Percentiles rank a stretch among this genome's conserved stretches.
Evolutionary conservation across 345 rosid species (phyloP).

Genomic region (Laguncularia racemosa): DNA sequence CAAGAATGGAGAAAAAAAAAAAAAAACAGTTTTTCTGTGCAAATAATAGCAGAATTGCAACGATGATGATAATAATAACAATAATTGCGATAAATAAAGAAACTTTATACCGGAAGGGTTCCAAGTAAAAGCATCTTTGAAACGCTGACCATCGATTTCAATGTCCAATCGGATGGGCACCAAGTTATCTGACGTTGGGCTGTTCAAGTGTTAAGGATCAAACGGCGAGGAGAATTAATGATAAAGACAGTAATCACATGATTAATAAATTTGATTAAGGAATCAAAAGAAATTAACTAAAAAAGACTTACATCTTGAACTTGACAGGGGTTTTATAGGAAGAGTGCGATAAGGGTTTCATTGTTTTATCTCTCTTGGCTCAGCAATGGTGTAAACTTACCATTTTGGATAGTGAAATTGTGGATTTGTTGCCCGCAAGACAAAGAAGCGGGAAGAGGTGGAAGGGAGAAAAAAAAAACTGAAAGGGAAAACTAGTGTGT

Average conservation of each 20-base stretch:
- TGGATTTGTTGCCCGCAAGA: no score
- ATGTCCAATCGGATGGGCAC: constrained; percentile 88
- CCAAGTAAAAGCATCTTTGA: constrained; percentile 94
- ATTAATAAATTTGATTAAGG: not conserved
- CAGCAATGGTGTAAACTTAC: no score
- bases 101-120: constrained; percentile 61
- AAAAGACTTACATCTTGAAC: constrained; percentile 66
- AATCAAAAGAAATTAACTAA: not conserved
- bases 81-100: not conserved
- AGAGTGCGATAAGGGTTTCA: constrained; percentile 38
- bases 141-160: constrained; percentile 85
- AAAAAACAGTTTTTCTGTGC: not conserved
- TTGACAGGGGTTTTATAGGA: constrained; percentile 55
- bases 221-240: not conserved
- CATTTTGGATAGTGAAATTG: no score
- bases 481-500: no score
- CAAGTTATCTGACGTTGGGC: constrained; percentile 84
- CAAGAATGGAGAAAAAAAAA: no score
- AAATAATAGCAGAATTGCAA: not conserved
- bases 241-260: not conserved
- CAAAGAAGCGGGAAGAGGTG: no score
- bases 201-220: constrained; percentile 8
- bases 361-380: constrained; percentile 1
- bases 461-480: not conserved
- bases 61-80: not conserved